These are phyloP conservation scores for Rhypophila decipiens DNA, from an alignment of 495 filamentous ascomycete genomes.

Conservation along the genomic window DNA sequence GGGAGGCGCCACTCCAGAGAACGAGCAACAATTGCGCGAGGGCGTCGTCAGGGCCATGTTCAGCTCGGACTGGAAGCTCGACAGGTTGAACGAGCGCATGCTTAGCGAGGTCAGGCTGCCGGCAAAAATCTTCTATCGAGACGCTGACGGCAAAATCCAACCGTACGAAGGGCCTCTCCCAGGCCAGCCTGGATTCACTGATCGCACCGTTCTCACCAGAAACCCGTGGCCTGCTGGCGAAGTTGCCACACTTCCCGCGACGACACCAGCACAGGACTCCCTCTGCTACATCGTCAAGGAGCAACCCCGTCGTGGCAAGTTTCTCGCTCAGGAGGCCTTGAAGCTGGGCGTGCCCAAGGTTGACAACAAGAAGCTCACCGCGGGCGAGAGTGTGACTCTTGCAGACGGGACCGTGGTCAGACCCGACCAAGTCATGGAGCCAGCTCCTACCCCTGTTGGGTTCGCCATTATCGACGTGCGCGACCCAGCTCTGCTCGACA, in stretches of 20 bases:
- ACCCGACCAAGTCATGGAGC: constrained; percentile 45
- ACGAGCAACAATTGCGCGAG: constrained; percentile 44
- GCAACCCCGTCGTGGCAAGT: constrained; percentile 72
- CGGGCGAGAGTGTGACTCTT: constrained; percentile 46
- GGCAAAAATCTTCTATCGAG: constrained; percentile 62
- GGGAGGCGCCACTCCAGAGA: background rate
- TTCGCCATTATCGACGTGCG: constrained; percentile 79
- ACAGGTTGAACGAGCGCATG: constrained; percentile 57
- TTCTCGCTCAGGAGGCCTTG: constrained; percentile 57
- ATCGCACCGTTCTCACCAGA: constrained; percentile 69
- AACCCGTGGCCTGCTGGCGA: constrained; percentile 77
- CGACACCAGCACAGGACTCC: constrained; percentile 55
- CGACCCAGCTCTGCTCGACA: constrained; percentile 55
- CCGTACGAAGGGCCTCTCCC: constrained; percentile 62
- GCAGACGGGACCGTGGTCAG: constrained; percentile 51
- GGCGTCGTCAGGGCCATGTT: constrained; percentile 74
- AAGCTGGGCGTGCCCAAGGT: constrained; percentile 50
- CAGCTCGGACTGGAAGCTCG: constrained; percentile 65
- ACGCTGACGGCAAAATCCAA: constrained; percentile 58
- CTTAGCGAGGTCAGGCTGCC: constrained; percentile 61
- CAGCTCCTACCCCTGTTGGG: constrained; percentile 38
- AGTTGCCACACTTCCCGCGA: constrained; percentile 56
- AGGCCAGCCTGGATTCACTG: constrained; percentile 38
- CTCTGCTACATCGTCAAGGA: constrained; percentile 80
- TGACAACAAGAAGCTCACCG: constrained; percentile 45